A percentile compares a stretch with the other conserved stretches of the same genome.
Conservation (phyloP, 2,329 filamentous ascomycete genomes). For the Epichloe amarillans region DNA sequence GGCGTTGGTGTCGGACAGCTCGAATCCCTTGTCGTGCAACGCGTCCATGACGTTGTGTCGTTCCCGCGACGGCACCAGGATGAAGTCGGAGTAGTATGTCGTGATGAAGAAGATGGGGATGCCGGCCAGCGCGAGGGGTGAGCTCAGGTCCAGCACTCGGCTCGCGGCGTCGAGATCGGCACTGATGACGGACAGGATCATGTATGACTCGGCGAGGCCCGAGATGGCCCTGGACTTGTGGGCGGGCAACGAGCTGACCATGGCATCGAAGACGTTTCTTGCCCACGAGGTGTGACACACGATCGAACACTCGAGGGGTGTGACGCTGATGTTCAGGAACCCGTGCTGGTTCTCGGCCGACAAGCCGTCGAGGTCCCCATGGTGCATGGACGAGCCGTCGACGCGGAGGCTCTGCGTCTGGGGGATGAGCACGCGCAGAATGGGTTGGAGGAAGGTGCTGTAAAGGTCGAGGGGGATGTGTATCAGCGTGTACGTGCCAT, state of each 20-base stretch:
- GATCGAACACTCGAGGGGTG: slow-evolving; percentile 82
- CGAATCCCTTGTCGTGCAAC: slow-evolving; percentile 67
- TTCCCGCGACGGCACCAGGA: slow-evolving; percentile 70
- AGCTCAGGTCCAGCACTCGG: slow-evolving; percentile 81
- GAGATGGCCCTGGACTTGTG: slow-evolving; percentile 43
- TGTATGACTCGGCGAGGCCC: slow-evolving; percentile 72
- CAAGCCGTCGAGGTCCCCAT: slow-evolving; percentile 30
- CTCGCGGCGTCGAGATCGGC: slow-evolving; percentile 85
- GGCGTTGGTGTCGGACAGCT: slow-evolving; percentile 61
- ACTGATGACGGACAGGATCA: slow-evolving; percentile 80
- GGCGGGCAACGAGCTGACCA: slow-evolving; percentile 49
- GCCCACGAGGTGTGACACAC: slow-evolving; percentile 72
- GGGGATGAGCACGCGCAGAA: slow-evolving; percentile 73
- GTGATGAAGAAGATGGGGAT: slow-evolving; percentile 98
- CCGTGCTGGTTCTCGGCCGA: slow-evolving; percentile 47
- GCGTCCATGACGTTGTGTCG: slow-evolving; percentile 62
- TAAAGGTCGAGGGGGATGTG: slow-evolving; percentile 78
- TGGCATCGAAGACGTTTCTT: slow-evolving; percentile 59
- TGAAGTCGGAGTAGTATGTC: slow-evolving; percentile 95
- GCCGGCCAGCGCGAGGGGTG: slow-evolving; percentile 76
- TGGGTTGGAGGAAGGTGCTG: slow-evolving; percentile 67
- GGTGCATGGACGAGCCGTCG: slow-evolving; percentile 19
- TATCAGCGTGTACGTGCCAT: slow-evolving; percentile 75
- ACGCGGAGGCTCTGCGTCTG: slow-evolving; percentile 31
- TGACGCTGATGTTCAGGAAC: slow-evolving; percentile 89